Conservation (phyloP, 2,329 filamentous ascomycete genomes). For the Colletotrichum echinochloae region DNA sequence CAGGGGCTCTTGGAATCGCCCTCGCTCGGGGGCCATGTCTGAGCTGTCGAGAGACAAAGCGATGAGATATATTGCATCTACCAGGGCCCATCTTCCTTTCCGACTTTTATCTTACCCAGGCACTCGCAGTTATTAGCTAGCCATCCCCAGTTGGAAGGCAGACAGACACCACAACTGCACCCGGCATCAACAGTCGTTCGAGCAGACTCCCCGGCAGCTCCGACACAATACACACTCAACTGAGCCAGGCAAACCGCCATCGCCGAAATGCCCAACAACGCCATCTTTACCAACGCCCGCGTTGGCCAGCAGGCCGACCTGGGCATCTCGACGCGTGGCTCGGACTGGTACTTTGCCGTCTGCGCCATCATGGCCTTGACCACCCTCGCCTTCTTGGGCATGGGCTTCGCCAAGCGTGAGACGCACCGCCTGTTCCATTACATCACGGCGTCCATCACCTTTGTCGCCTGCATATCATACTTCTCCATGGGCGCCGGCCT, state of each 20-base stretch:
- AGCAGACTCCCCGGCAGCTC: not conserved
- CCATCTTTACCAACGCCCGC: constrained; percentile 58
- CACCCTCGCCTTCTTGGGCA: constrained; percentile 64
- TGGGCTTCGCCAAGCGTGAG: constrained; percentile 65
- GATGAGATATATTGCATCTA: constrained; percentile 29
- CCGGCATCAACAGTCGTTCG: not conserved
- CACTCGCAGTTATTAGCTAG: not conserved
- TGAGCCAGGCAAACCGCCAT: not conserved
- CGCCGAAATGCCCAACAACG: constrained; percentile 55
- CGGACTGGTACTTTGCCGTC: constrained; percentile 73
- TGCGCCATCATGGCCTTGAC: constrained; percentile 68
- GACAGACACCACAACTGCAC: not conserved
- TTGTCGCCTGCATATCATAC: constrained; percentile 72
- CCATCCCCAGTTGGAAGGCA: not conserved
- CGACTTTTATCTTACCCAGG: accelerated
- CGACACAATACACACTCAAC: not conserved
- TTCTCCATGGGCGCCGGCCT: constrained; percentile 76
- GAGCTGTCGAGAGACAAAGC: constrained; percentile 16
- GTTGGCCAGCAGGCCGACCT: constrained; percentile 66
- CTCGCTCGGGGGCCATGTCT: not conserved
- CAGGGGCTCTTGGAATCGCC: constrained; percentile 23
- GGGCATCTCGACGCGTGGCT: constrained; percentile 68
- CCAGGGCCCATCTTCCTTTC: not conserved
- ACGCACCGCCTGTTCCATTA: constrained; percentile 72
- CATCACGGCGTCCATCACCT: constrained; percentile 69